phyloP scores from a whole-genome alignment of 192 early-diverging fungal species.

The Backusella tarrabulga region DNA sequence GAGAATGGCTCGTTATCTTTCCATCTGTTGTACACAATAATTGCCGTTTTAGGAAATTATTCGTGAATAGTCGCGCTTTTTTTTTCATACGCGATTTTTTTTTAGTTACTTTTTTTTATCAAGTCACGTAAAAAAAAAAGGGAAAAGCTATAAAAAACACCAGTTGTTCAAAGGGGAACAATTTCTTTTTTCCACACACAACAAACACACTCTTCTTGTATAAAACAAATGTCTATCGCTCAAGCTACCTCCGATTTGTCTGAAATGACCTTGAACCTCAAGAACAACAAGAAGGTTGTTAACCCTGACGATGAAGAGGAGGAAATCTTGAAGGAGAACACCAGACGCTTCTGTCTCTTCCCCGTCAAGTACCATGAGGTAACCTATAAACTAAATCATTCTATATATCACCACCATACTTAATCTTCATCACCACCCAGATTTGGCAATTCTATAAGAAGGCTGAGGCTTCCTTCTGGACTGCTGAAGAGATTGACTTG shows the following conservation, averaged over 20 bases:
- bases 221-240: not conserved
- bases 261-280: not conserved
- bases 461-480: slow-evolving; percentile 97
- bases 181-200: not conserved
- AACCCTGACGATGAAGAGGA: slow-evolving; percentile 23
- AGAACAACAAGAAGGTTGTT: slow-evolving; percentile 10
- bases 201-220: not conserved
- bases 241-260: slow-evolving; percentile 1
- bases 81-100: not conserved
- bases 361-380: slow-evolving; percentile 92
- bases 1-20: not conserved
- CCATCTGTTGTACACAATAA: not conserved
- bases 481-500: slow-evolving; percentile 93
- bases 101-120: not conserved
- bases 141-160: slow-evolving; percentile 11
- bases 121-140: not conserved
- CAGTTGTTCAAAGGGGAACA: not conserved
- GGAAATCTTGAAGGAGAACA: slow-evolving; percentile 55
- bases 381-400: not conserved
- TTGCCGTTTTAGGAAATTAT: not conserved
- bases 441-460: slow-evolving; percentile 99
- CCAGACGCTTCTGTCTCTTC: slow-evolving; percentile 86
- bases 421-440: slow-evolving; percentile 22
- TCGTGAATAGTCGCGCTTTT: not conserved
- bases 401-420: not conserved